A percentile compares a stretch with the other conserved stretches of the same genome.
These are phyloP conservation scores for Diaporthe velutina DNA, from an alignment of 2,329 filamentous ascomycete genomes.

Conservation along the genomic window DNA sequence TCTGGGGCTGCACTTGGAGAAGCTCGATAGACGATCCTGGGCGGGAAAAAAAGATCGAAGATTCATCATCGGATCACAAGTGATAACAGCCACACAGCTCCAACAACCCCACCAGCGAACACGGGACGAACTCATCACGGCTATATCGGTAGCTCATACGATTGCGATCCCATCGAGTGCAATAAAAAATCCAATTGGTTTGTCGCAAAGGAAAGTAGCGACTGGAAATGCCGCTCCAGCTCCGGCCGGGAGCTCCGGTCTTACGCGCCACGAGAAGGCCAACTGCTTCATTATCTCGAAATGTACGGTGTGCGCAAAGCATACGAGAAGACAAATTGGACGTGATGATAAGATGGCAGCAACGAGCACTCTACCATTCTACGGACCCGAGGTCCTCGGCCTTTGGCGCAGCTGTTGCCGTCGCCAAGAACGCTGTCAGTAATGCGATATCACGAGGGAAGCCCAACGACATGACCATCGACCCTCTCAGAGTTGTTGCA, in stretches of 20 bases:
- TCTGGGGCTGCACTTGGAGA: conserved; percentile 22
- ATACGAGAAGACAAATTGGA: conserved; percentile 49
- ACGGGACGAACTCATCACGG: neutral
- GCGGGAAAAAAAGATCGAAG: conserved; percentile 37
- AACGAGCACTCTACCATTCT: conserved; percentile 58
- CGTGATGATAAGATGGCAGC: conserved; percentile 48
- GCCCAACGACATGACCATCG: conserved; percentile 79
- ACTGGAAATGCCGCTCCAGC: conserved; percentile 59
- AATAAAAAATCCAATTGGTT: conserved; percentile 49
- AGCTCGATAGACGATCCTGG: conserved; percentile 25
- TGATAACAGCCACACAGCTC: conserved; percentile 4
- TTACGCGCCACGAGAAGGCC: conserved; percentile 57
- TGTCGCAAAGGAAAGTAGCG: conserved; percentile 44
- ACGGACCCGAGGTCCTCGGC: conserved; percentile 68
- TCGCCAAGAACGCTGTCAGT: conserved; percentile 78
- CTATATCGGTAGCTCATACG: conserved; percentile 32
- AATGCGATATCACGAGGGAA: conserved; percentile 74
- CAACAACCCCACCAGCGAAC: conserved; percentile 13
- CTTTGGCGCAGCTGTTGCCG: conserved; percentile 80
- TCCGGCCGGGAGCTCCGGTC: conserved; percentile 65
- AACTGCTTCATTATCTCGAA: conserved; percentile 49
- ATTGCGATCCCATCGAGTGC: conserved; percentile 33
- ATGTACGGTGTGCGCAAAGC: conserved; percentile 56
- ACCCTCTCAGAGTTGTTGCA: conserved; percentile 89
- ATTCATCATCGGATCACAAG: conserved; percentile 29